Evolutionary conservation across 805 yeast genomes (phyloP), one percentile per base, ranked within the genome.

Genomic region (Zygoascus flipseniorum): DNA sequence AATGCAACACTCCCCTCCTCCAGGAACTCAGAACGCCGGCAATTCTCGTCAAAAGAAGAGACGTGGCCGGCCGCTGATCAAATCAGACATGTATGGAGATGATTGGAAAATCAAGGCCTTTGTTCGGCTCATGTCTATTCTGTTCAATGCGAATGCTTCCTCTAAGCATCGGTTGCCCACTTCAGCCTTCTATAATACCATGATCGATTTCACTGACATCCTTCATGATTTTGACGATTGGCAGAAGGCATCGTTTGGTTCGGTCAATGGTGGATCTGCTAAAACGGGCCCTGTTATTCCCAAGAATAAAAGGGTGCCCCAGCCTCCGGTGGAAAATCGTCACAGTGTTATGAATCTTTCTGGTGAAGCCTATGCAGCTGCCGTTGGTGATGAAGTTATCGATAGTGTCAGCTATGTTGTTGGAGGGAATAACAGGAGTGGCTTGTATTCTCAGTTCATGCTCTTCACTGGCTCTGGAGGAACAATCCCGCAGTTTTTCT

Each of bases 101-200:
- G 89, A 87, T 62, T 92, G 97, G 96, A 89, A 85, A 58, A 71
- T 90, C 35, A 72, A 76, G 51, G 75, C 88, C 0, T 88, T 89
- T 0, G 81, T 86, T 1, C 72, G 78, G 28, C 70, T 83, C 1
- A 68, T 86, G 59, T 75, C 81, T 0, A 63, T 80, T 14, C 75
- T 85, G 28, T 78, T 78, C 62, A 68, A 69, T 44, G 84, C 87
- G 0, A 84, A 83, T 57, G 51, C 49, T 13, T 54, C 55, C 19
- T 60, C 68, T 8, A 62, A 59, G 11, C 60, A 62, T 39, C 65
- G 67, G 47, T 60, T 73, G 3, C 68, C 72, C 2, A 64, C 67
- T 28, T 75, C 81, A 8, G 56, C 55, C 31, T 88, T 86, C 62
- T 92, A 92, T 70, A 92, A 92, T 65, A 76, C 85, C 5, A 72